Base-by-base conservation (phyloP, 2,329 filamentous ascomycete species). In the Calycina marina region DNA sequence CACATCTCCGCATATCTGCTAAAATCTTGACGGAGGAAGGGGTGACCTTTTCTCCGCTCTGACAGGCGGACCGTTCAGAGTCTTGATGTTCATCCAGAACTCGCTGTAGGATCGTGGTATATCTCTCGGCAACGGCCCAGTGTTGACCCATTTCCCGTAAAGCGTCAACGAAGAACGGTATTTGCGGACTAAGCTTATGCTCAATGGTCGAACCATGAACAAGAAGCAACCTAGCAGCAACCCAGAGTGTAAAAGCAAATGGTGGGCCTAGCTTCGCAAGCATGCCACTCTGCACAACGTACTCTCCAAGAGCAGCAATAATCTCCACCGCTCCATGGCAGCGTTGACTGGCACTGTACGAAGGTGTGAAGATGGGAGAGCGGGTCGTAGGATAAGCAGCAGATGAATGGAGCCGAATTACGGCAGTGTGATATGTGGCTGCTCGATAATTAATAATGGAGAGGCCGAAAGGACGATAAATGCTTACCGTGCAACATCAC, bases 201-300 rank as follows among this genome's bases (percentile, higher is more conserved):
- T 90, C 82, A 34, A 92, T 84, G 0, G 85, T 93, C 5, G 82
- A 90, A 15, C 84, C 84, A 53, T 93, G 85, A 3, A 94, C 86
- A 6, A 93, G 73, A 4, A 93, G 63, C 3, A 93, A 65, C 3
- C 86, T 77, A 4, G 86, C 84, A 3, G 82, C 84, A 11, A 93
- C 86, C 86, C 86, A 93, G 2, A 93, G 63, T 0, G 82, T 85
- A 51, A 93, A 94, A 3, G 85, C 85, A 52, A 93, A 93, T 0
- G 84, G 85, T 0, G 85, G 85, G 0, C 86, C 86, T 11, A 93
- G 70, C 52, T 85, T 85, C 30, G 73, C 66, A 13, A 93, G 63
- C 52, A 93, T 69, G 31, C 68, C 67, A 45, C 83, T 78, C 38
- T 72, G 72, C 16, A 80, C 69, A 9, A 92, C 83, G 47, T 84